A percentile compares a stretch with the other conserved stretches of the same genome.
phyloP scores from a whole-genome alignment of 2,329 filamentous ascomycete species.

The Arthrobotrys entomopaga region DNA sequence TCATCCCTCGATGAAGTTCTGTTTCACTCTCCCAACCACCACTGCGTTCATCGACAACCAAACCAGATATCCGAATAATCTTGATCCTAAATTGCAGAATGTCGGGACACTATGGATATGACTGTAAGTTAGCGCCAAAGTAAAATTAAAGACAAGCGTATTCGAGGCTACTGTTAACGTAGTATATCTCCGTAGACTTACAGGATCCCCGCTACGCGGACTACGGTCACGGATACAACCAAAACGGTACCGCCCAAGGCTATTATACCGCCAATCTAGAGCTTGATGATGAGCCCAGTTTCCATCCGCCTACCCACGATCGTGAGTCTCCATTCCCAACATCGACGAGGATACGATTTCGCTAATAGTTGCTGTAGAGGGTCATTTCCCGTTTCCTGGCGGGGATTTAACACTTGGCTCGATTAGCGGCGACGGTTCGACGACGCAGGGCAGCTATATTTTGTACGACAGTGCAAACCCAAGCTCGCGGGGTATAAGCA shows the following conservation, averaged over 20 bases:
- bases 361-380: background rate
- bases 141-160: background rate
- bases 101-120: conserved; percentile 2
- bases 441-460: background rate
- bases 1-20: conserved; percentile 4
- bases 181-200: conserved; percentile 2
- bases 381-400: too few relatives aligned
- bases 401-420: too few relatives aligned
- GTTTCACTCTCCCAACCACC: conserved; percentile 12
- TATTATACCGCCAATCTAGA: conserved; percentile 14
- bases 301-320: background rate
- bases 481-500: conserved; percentile 12
- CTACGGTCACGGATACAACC: background rate
- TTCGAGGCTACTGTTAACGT: conserved; percentile 1
- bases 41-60: background rate
- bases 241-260: background rate
- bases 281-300: conserved; percentile 2
- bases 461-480: background rate
- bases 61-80: background rate
- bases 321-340: background rate
- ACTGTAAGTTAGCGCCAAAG: conserved; percentile 3
- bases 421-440: too few relatives aligned
- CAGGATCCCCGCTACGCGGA: conserved; percentile 24
- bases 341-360: background rate
- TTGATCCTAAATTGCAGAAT: background rate